These are phyloP conservation scores for Erysimum pusillum DNA, from an alignment of 441 rosid genomes.

Conservation along the genomic window DNA sequence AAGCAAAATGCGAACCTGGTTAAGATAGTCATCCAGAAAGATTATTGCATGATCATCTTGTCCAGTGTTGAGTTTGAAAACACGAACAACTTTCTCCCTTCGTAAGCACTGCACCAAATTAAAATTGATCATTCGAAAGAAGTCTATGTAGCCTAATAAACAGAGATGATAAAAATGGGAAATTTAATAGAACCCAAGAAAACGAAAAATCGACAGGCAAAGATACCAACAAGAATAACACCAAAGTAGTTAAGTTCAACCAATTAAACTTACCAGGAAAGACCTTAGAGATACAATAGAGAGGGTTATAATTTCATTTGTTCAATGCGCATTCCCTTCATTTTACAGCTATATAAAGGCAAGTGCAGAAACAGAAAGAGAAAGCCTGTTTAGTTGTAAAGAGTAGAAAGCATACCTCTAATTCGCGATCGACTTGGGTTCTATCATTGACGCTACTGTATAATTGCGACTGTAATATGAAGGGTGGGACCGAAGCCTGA, in stretches of 20 bases:
- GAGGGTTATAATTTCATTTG: not conserved
- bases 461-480: conserved; percentile 83
- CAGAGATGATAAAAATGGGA: not conserved
- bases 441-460: conserved; percentile 90
- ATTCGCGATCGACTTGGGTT: conserved; percentile 91
- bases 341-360: not conserved
- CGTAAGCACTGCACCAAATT: conserved; percentile 62
- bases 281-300: not conserved
- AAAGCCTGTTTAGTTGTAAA: not conserved
- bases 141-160: not conserved
- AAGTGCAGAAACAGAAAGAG: not conserved
- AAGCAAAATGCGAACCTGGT: conserved; percentile 60
- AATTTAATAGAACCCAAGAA: not conserved
- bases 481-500: conserved; percentile 79
- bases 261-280: not conserved
- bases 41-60: conserved; percentile 93
- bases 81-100: conserved; percentile 77
- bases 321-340: too few relatives aligned
- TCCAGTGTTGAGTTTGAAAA: conserved; percentile 89
- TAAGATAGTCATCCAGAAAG: conserved; percentile 85
- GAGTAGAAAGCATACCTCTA: conserved; percentile 64
- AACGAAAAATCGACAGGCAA: not conserved
- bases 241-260: not conserved
- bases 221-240: not conserved
- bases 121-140: conserved; percentile 28